Percentiles rank a stretch among this genome's conserved stretches.
Conservation (phyloP, 306 rosid species). For the Vigna reflexopilosa region DNA sequence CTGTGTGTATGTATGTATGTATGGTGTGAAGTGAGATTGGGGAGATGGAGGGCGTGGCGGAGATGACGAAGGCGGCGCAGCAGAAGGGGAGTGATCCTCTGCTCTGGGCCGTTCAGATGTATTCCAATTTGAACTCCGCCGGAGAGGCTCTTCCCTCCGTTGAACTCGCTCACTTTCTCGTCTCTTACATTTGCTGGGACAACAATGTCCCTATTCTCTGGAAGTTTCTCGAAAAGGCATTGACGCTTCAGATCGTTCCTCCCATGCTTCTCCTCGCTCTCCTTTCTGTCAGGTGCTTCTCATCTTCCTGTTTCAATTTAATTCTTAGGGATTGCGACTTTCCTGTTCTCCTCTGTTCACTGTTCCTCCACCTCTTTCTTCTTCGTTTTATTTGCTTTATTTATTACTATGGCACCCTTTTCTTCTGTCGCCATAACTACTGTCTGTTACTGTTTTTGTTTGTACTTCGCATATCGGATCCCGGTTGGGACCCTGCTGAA, state of each 20-base stretch:
- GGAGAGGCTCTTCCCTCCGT: conserved; percentile 81
- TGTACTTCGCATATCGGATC: neutral
- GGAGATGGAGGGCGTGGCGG: conserved; percentile 63
- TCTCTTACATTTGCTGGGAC: conserved; percentile 91
- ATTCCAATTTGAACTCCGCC: conserved; percentile 72
- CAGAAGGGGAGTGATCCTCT: conserved; percentile 82
- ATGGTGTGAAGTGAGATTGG: neutral
- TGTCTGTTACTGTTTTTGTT: neutral
- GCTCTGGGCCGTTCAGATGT: conserved; percentile 80
- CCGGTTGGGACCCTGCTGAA: neutral
- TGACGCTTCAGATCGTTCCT: conserved; percentile 72
- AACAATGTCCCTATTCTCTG: conserved; percentile 87
- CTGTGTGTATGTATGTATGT: neutral
- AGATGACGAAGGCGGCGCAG: conserved; percentile 79
- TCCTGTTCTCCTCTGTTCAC: neutral
- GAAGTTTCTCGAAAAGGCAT: conserved; percentile 94
- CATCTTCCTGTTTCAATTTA: neutral
- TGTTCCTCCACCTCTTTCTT: neutral
- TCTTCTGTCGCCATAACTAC: neutral
- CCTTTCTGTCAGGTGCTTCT: conserved; percentile 70
- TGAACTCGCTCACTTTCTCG: conserved; percentile 75
- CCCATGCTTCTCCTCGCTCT: conserved; percentile 88
- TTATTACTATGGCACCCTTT: neutral
- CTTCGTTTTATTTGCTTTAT: neutral
- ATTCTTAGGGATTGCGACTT: neutral